phyloP scores from a whole-genome alignment of 331 rosid genomes.

The Quercus phellos region DNA sequence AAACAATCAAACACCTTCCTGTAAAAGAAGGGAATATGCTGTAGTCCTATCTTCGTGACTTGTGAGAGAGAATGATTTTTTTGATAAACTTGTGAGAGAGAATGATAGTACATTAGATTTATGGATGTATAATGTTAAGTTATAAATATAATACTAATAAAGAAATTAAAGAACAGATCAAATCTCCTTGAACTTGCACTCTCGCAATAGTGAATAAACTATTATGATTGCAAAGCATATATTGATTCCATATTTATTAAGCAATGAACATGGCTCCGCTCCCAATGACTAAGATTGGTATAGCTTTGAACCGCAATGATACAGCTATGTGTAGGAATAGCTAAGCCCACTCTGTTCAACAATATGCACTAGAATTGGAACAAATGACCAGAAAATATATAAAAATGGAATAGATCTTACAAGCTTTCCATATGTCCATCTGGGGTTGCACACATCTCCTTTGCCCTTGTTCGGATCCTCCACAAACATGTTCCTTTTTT shows the following conservation, averaged over 20 bases:
- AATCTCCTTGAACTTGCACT: neutral
- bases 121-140: neutral
- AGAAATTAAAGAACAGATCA: constrained; percentile 3
- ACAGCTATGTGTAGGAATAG: neutral
- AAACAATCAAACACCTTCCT: constrained; percentile 4
- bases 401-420: neutral
- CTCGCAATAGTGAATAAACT: neutral
- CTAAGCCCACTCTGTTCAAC: neutral
- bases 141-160: neutral
- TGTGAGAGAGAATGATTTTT: neutral
- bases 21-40: neutral
- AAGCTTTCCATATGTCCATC: neutral
- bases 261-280: neutral
- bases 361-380: neutral
- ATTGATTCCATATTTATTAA: neutral
- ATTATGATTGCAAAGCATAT: neutral
- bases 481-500: too few species aligned
- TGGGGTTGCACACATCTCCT: neutral
- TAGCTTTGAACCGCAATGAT: neutral
- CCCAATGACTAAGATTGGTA: neutral
- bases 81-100: neutral
- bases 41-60: neutral
- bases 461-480: too few species aligned
- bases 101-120: constrained; percentile 12
- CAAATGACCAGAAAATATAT: neutral